Percentiles rank a stretch among this genome's conserved stretches.
Evolutionary conservation across 257 asterid species (phyloP).

Genomic region (Ehretia macrophylla): DNA sequence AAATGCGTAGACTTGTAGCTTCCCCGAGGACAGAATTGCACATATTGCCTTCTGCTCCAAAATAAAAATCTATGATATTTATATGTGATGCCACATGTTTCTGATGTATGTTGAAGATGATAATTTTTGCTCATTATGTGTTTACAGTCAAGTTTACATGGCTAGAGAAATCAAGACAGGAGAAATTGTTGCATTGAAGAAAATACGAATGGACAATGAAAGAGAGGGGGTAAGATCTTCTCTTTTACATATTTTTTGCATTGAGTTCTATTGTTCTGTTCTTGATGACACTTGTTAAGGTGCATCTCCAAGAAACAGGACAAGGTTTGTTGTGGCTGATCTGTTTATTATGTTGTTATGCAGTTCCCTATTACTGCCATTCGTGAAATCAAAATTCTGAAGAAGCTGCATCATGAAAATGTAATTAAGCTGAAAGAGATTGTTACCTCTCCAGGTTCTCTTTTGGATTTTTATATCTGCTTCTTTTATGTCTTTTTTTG

Average conservation of each 20-base stretch:
- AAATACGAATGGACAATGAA: slow-evolving; percentile 91
- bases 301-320: too few relatives aligned
- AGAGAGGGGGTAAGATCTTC: slow-evolving; percentile 77
- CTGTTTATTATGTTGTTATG: slow-evolving; percentile 7
- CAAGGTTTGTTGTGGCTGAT: not conserved
- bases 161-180: slow-evolving; percentile 79
- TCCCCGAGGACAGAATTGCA: too few relatives aligned
- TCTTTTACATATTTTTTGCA: not conserved
- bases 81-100: too few relatives aligned
- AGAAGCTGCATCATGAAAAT: slow-evolving; percentile 89
- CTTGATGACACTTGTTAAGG: not conserved
- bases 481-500: not conserved
- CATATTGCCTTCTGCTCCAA: too few relatives aligned
- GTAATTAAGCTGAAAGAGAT: slow-evolving; percentile 83
- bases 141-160: slow-evolving; percentile 78
- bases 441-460: slow-evolving; percentile 74
- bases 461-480: not conserved
- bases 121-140: slow-evolving; percentile 6
- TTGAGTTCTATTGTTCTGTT: not conserved
- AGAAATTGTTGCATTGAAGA: slow-evolving; percentile 90
- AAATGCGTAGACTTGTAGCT: too few relatives aligned
- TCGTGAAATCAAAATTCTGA: slow-evolving; percentile 78
- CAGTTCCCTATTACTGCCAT: slow-evolving; percentile 93
- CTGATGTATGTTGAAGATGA: too few relatives aligned
- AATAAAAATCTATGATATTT: too few relatives aligned